Base-by-base conservation (phyloP, 352 stramenopile species). In the Blastocystis sp. region DNA sequence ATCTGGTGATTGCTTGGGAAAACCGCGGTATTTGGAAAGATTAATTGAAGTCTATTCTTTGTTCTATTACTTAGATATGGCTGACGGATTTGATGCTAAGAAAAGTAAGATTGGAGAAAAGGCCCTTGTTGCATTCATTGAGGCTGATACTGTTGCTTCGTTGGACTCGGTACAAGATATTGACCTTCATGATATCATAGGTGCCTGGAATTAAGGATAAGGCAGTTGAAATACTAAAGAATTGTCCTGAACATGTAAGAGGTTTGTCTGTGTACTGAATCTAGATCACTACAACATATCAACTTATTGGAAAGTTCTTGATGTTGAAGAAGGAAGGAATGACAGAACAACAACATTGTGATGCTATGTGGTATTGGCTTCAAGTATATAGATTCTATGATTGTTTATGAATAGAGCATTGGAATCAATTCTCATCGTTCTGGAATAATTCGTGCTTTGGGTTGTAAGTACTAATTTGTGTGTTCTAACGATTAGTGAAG, bases 281-380 rank as follows among this genome's bases (percentile, higher is more conserved):
- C 29, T 11, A 67, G 74, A 71, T 90, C 24, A 52, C 21, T 19
- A 90, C 59, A 3, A 89, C 78, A 0, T 83, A 89, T 56, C 88
- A 90, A 61, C 88, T 90, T 29, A 74, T 90, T 57, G 88, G 88
- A 32, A 90, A 90, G 67, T 89, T 89, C 49, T 81, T 90, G 37
- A 88, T 59, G 51, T 49, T 90, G 37, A 88, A 87, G 52, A 88
- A 39, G 21, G 52, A 42, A 7, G 61, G 42, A 49, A 89, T 89
- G 61, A 88, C 77, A 11, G 54, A 78, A 66, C n/a, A 88, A 54
- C 61, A 89, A 63, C 88, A 90, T 65, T 88, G 83, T 54, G 87
- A 90, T 87, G 87, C 87, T 19, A 88, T 90, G 51, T 90, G 86
- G 77, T 46, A 88, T 24, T 90, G 85, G 77, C 81, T 90, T n/a